Conservation (phyloP, 1,284 basidiomycete species). For the Cryptococcus sp. region DNA sequence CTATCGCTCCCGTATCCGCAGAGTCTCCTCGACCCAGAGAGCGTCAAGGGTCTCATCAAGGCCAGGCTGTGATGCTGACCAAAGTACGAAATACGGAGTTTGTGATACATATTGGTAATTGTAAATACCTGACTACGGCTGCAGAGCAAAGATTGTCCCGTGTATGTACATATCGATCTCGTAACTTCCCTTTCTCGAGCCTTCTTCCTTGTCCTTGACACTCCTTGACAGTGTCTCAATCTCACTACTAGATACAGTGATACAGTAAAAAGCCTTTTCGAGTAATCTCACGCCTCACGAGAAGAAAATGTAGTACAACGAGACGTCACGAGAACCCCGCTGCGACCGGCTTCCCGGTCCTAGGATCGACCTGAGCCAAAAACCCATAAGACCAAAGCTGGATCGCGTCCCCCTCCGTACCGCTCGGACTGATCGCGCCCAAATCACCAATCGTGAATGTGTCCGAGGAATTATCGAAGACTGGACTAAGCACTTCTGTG, state of each 20-base stretch:
- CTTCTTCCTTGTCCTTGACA: not conserved
- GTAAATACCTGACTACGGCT: not conserved
- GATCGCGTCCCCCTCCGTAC: constrained; percentile 53
- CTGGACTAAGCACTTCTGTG: constrained; percentile 44
- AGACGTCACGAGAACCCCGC: constrained; percentile 22
- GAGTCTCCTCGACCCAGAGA: constrained; percentile 46
- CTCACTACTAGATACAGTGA: not conserved
- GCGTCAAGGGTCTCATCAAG: constrained; percentile 28
- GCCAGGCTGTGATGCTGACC: constrained; percentile 4
- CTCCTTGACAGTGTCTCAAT: too few species aligned
- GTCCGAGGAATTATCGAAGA: constrained; percentile 26
- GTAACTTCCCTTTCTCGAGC: not conserved
- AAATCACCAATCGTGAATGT: constrained; percentile 46
- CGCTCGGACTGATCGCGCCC: constrained; percentile 39
- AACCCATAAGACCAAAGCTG: constrained; percentile 54
- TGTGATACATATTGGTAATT: not conserved
- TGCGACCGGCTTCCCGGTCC: constrained; percentile 33
- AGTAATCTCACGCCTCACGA: too few species aligned
- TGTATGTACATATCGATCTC: not conserved
- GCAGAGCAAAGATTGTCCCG: not conserved
- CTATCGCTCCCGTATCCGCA: constrained; percentile 47
- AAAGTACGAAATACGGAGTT: not conserved
- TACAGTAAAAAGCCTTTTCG: too few species aligned
- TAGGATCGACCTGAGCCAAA: constrained; percentile 46
- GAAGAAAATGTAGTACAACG: too few species aligned